phyloP scores from a whole-genome alignment of 768 basidiomycete genomes.

The Mycena venus region DNA sequence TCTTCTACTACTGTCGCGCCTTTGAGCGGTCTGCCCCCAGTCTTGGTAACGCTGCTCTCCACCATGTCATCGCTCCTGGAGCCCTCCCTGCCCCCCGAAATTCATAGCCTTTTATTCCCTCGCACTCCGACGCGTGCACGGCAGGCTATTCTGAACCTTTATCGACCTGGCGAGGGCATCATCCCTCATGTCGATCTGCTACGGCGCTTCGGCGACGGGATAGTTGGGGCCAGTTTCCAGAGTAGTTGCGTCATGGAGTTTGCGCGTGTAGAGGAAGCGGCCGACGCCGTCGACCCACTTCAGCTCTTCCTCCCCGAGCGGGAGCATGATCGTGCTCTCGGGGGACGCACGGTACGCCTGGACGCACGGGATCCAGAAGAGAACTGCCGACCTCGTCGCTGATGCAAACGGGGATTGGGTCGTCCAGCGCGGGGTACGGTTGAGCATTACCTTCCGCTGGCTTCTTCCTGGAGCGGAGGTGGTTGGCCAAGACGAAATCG shows the following conservation, averaged over 20 bases:
- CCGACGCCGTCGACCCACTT: neutral
- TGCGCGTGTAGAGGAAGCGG: slow-evolving; percentile 41
- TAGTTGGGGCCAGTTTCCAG: slow-evolving; percentile 87
- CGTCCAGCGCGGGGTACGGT: slow-evolving; percentile 66
- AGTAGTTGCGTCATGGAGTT: slow-evolving; percentile 89
- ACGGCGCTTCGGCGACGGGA: slow-evolving; percentile 88
- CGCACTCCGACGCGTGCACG: slow-evolving; percentile 62
- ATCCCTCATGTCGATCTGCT: slow-evolving; percentile 90
- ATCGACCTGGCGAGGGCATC: slow-evolving; percentile 92
- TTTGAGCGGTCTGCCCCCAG: slow-evolving; percentile 65
- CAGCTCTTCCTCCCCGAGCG: slow-evolving; percentile 79
- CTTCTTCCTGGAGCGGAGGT: slow-evolving; percentile 87
- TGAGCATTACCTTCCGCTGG: slow-evolving; percentile 93
- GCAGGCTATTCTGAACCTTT: slow-evolving; percentile 93
- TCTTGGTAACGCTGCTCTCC: slow-evolving; percentile 67
- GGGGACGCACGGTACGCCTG: slow-evolving; percentile 88
- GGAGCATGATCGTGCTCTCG: slow-evolving; percentile 82
- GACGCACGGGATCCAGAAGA: slow-evolving; percentile 88
- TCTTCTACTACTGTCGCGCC: slow-evolving; percentile 12
- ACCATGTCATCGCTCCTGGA: slow-evolving; percentile 62
- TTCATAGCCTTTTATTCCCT: slow-evolving; percentile 75
- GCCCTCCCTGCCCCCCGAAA: slow-evolving; percentile 62
- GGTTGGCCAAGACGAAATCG: slow-evolving; percentile 58
- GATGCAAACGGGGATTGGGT: slow-evolving; percentile 41
- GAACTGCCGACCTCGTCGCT: slow-evolving; percentile 70